phyloP scores from a whole-genome alignment of 1,284 basidiomycete genomes.

The Wolfiporia cocos region DNA sequence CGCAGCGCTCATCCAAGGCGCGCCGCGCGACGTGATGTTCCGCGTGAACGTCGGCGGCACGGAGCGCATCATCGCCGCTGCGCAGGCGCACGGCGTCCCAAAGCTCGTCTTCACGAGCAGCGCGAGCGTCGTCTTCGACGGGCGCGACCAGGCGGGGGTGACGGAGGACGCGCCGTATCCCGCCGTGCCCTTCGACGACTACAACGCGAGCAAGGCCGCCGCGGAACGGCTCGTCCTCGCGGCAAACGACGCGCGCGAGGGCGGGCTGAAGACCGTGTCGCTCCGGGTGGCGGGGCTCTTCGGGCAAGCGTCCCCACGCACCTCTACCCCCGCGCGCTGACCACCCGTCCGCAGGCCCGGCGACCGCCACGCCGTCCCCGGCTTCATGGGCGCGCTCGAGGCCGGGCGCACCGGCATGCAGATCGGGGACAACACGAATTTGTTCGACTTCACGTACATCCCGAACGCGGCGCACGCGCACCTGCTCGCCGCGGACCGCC shows the following conservation, averaged over 20 bases:
- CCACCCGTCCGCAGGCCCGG: conserved; percentile 23
- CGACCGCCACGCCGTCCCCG: conserved; percentile 4
- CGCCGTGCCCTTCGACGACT: conserved; percentile 43
- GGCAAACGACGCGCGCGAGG: conserved; percentile 38
- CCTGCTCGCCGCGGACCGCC: conserved; percentile 53
- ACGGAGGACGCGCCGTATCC: conserved; percentile 59
- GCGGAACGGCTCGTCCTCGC: conserved; percentile 52
- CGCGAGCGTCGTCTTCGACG: conserved; percentile 57
- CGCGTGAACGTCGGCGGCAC: conserved; percentile 63
- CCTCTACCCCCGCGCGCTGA: not conserved
- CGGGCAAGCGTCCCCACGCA: conserved; percentile 38
- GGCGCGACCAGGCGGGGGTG: conserved; percentile 45
- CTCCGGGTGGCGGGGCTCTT: conserved; percentile 62
- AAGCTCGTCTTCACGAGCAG: conserved; percentile 61
- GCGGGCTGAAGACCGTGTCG: conserved; percentile 48
- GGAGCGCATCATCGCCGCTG: conserved; percentile 42
- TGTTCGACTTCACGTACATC: conserved; percentile 69
- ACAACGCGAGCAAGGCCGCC: conserved; percentile 62
- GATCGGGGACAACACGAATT: conserved; percentile 57
- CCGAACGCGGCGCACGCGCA: conserved; percentile 67
- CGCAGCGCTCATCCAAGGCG: conserved; percentile 15
- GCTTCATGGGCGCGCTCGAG: conserved; percentile 4
- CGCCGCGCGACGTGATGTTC: conserved; percentile 38
- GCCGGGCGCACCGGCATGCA: conserved; percentile 54
- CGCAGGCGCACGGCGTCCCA: conserved; percentile 34